Base-by-base conservation (phyloP, 2,329 filamentous ascomycete genomes). In the Whalleya microplaca region DNA sequence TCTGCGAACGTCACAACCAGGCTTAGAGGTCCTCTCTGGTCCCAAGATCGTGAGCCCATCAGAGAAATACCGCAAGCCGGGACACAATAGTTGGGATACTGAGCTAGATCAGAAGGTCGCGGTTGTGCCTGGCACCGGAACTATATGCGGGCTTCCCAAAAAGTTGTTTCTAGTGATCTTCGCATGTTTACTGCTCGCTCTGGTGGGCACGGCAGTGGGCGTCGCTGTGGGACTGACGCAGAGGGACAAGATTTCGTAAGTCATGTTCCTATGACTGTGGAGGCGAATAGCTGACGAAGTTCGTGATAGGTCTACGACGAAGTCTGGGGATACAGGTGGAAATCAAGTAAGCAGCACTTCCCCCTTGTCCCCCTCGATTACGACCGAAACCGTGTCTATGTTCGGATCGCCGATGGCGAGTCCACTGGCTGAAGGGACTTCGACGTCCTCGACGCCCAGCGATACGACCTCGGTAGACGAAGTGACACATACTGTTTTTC, bases 141-240 rank as follows among this genome's bases (percentile, higher is more conserved):
- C 48, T 6, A 58, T 60, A 57, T 56, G 53, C 41, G 58, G 63
- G 16, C 23, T 65, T 2, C 43, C 48, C 48, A 62, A 52, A 44
- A 59, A 53, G 21, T 51, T 48, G n/a, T 61, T 64, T 45, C 48
- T 48, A 47, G 49, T 65, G 21, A 12, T 63, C n/a, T 14, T 67
- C 3, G 52, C 52, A 40, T 49, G 59, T 12, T 48, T 59, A 41
- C 20, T 64, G n/a, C n/a, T 66, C 6, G 51, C 55, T 18, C n/a
- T 68, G n/a, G 48, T 57, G 21, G 64, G 55, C n/a, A 42, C 62
- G 42, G 57, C 61, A 20, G 48, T 65, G 9, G 66, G 66, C 21
- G 46, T 61, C 21, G 66, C 60, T 4, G 63, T 69, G n/a, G 60
- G 59, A 3, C 42, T 66, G 18, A 62, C 61, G 16, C 55, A 53